Base-by-base conservation (phyloP, 768 basidiomycete genomes). In the Chiua virens region DNA sequence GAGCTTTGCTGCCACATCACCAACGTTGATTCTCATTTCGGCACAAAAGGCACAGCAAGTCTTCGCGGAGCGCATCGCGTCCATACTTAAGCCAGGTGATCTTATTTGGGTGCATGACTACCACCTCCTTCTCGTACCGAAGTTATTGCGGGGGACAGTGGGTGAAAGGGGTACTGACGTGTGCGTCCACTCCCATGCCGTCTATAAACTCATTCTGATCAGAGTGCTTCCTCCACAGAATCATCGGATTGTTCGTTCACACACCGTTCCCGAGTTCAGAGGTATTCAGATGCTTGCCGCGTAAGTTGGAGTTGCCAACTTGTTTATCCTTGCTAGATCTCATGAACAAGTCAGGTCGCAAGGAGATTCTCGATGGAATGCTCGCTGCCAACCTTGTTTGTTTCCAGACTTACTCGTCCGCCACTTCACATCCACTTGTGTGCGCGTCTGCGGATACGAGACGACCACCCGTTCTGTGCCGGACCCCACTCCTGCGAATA, bases 201-300 rank as follows among this genome's bases (percentile, higher is more conserved):
- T 45, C 3, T 2, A 1, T 20, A 4, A 6, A 43, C 34, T 0
- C 13, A 25, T 37, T 18, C 38, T 61, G 20, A 63, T 17, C 0
- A n/a, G n/a, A n/a, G 1, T 25, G n/a, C 9, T 5, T n/a, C 25
- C 23, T 21, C 25, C 43, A 11, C 41, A 67, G 66, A 17, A 81
- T 86, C 53, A 75, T 96, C 37, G 96, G 95, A 5, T 81, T 99
- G 54, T 99, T 98, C 71, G 88, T 98, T 40, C 96, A 99, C 72
- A 98, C 96, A 1, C 95, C 96, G 13, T 98, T 98, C 86, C 96
- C 96, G 5, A 91, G 87, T 66, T 91, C 88, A 54, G 96, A 99
- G 65, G 88, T 98, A 57, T 99, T 98, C 78, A 78, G 95, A 49
- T 96, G 91, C 69, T 73, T 97, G 37, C 93, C 94, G 3, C 83